Conservation (phyloP, 371 early-diverging fungal species). For the Neoconidiobolus thromboides region DNA sequence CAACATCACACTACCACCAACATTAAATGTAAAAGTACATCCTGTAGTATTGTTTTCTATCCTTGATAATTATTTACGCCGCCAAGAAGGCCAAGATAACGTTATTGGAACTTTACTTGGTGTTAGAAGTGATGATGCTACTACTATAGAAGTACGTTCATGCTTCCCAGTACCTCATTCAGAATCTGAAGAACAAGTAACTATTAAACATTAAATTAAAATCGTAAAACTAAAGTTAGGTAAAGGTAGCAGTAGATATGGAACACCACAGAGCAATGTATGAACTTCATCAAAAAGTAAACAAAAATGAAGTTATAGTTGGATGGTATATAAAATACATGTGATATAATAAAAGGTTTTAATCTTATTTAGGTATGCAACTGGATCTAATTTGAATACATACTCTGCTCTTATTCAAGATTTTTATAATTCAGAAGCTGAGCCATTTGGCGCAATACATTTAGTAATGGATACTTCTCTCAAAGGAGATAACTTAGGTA, state of each 20-base stretch:
- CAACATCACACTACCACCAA: conserved; percentile 23
- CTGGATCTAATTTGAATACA: conserved; percentile 44
- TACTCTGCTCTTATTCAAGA: conserved; percentile 70
- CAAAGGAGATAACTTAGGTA: conserved; percentile 44
- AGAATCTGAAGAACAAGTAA: conserved; percentile 37
- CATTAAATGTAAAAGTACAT: conserved; percentile 25
- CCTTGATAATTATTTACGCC: conserved; percentile 77
- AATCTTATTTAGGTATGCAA: conserved; percentile 31
- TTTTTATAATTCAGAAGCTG: conserved; percentile 61
- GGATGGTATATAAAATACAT: conserved; percentile 49
- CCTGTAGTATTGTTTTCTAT: conserved; percentile 84
- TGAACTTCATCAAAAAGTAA: conserved; percentile 69
- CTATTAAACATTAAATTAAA: background rate
- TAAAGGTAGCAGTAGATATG: conserved; percentile 59
- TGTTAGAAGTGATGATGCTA: conserved; percentile 63
- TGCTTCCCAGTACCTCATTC: conserved; percentile 69
- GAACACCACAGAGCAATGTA: conserved; percentile 75
- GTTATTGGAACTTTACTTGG: conserved; percentile 82
- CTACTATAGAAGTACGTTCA: conserved; percentile 70
- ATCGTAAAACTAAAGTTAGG: background rate
- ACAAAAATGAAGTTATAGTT: conserved; percentile 73
- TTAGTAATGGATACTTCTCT: conserved; percentile 69
- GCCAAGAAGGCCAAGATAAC: conserved; percentile 55
- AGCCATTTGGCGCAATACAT: conserved; percentile 66
- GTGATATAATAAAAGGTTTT: background rate